Evolutionary conservation across 2,329 filamentous ascomycete genomes (phyloP), one percentile per base, ranked within the genome.

Genomic region (Talaromyces sp.): DNA sequence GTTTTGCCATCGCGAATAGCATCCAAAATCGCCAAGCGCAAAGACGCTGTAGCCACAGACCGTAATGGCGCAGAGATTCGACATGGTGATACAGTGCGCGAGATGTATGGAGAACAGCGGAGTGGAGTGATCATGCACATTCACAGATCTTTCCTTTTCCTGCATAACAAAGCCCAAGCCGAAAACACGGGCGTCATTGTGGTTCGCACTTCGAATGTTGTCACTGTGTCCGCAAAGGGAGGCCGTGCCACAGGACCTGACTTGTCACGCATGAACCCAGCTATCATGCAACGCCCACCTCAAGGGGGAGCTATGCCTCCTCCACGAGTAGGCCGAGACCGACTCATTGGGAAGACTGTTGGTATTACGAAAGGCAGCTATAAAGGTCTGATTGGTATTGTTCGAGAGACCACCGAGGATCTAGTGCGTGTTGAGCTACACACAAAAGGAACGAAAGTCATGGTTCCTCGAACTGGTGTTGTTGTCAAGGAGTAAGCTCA

Each of bases 181-280:
- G 93, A 98, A 74, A 96, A 97, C 73, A 89, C 92, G 0, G 89
- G 95, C 68, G 89, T 98, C 10, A 96, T 96, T 71, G 94, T 98
- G 39, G 90, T 91, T 16, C 89, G 93, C 67, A 90, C 92, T 50
- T 89, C 86, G 71, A 96, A 93, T 73, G 91, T 99, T 66, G 89
- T 90, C 60, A 97, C 93, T 0, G 88, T 97, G 41, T 93, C 93
- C n/a, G 93, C 94, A 47, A 97, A 97, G 81, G 94, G 93, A 70
- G 93, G 93, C 33, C 87, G 93, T 68, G 84, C 93, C 65, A 89
- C 75, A 16, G 79, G 90, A 0, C 91, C 92, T 1, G 94, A 98
- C 78, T 83, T 98, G 63, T 89, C 86, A 52, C 87, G 92, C 68
- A 95, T 99, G 92, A 98, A 98, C 74, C 94, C 95, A 41, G 93